A percentile compares a stretch with the other conserved stretches of the same genome.
phyloP scores from a whole-genome alignment of 148 eudicot genomes.

The Cornus florida region DNA sequence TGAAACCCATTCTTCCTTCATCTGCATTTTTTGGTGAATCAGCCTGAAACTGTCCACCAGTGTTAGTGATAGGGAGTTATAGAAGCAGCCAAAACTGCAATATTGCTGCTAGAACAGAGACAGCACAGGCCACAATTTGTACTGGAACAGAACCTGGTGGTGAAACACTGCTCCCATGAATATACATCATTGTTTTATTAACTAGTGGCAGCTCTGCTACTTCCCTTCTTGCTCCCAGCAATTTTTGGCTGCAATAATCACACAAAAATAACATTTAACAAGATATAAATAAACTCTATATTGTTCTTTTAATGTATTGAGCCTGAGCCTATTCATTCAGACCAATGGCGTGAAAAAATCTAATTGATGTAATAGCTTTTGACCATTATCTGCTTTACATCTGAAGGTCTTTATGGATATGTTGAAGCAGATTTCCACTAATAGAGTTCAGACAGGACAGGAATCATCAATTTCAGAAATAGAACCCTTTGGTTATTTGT shows the following conservation, averaged over 20 bases:
- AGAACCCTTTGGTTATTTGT: not conserved
- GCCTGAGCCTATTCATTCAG: not conserved
- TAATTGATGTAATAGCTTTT: not conserved
- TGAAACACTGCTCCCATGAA: constrained; percentile 35
- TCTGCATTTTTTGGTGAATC: constrained; percentile 7
- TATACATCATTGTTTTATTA: constrained; percentile 83
- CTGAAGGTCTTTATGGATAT: not conserved
- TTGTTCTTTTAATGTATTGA: not conserved
- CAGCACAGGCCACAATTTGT: constrained; percentile 19
- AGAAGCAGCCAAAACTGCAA: constrained; percentile 13
- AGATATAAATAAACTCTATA: not conserved
- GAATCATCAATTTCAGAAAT: not conserved
- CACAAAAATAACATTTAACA: not conserved
- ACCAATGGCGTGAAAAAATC: not conserved
- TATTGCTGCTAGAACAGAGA: constrained; percentile 21
- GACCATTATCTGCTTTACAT: not conserved
- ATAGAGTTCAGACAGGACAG: not conserved
- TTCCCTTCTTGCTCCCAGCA: constrained; percentile 61
- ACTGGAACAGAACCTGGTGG: constrained; percentile 34
- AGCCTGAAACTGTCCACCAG: constrained; percentile 39
- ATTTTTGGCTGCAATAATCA: constrained; percentile 52
- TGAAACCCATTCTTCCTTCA: constrained; percentile 17
- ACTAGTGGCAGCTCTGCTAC: constrained; percentile 87
- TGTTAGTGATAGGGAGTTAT: constrained; percentile 15
- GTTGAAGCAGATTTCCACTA: no score